Base-by-base conservation (phyloP, 1,284 basidiomycete genomes). In the Tylopilus sp. region DNA sequence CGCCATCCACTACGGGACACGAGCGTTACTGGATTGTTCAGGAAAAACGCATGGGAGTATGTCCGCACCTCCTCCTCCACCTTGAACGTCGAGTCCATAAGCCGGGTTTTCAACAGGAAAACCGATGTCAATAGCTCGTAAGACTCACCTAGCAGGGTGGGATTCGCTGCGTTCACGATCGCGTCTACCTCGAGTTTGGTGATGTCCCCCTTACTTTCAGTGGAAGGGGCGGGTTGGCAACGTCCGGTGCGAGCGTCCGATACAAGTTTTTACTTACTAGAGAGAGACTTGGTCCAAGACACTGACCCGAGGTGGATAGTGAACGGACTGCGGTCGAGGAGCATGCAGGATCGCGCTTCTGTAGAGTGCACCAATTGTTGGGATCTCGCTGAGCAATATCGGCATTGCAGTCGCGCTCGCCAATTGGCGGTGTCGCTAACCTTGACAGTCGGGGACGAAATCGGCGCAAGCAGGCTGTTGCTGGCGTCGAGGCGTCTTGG, bases 161-260 rank as follows among this genome's bases (percentile, higher is more conserved):
- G 74, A 65, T 94, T 93, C 5, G 92, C 92, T 8, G 92, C 93
- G 62, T 95, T 96, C 44, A 95, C 92, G 51, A 96, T 89, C 23
- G 83, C 77, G 63, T 92, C 89, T 9, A 89, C 70, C 42, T 81
- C 71, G 23, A 92, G 65, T 51, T 74, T 71, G 7, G 89, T 92
- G 53, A 92, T 90, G 64, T 92, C 86, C 34, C 86, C 88, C 60
- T 84, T 79, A 60, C 89, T 90, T 59, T 29, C 13, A 47, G 28
- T 13, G 5, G 18, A 41, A 31, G 46, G n/a, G 28, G 19, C 19
- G 40, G 21, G 36, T 21, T 6, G 6, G 18, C 23, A 44, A 46
- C 52, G 40, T 26, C 38, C 25, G 10, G 19, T 23, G 25, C 8
- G 9, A 34, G 28, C 4, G 35, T 29, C 29, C 26, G 7, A 15